Evolutionary conservation across 345 rosid species (phyloP), one percentile per base, ranked within the genome.

Genomic region (Ceriops tagal): DNA sequence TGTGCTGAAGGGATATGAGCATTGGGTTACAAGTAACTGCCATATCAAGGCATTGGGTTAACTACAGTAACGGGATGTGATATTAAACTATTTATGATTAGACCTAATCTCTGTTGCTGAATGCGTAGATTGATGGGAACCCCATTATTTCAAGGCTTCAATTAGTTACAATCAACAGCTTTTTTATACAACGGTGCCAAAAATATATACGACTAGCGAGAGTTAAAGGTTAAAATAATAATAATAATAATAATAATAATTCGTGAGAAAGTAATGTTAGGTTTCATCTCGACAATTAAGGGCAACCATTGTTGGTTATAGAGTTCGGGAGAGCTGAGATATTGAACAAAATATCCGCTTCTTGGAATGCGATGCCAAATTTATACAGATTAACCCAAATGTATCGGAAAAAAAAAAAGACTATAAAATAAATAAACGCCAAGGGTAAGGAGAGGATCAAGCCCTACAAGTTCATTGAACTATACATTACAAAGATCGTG

Each of bases 391-490:
- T 13, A 15, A 3, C 16, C 13, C 15, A 3, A 43, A 39, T 37
- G 43, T 37, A 37, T 37, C 9, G 11, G 2, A 0, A 37, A 37
- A 37, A 1, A 7, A 37, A 8, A 37, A 1, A 37, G 13, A 2
- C 1, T 9, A 1, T 0, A 8, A 5, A n/a, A n/a, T 55, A 55
- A 22, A 0, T 22, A 22, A 10, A 55, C 0, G 8, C 24, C 10
- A 55, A 55, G 27, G 51, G 21, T 6, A 53, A 53, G 53, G 22
- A 31, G 26, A 3, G 19, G 22, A 22, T 20, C 32, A 53, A 8
- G 15, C 26, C 9, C 35, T 43, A 5, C 60, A 79, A 69, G 57
- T 77, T 73, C 83, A 81, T 30, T 77, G 84, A 77, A 77, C 66
- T 74, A 24, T 24, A 35, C 9, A 26, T 51, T 56, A 62, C 43